phyloP scores from a whole-genome alignment of 108 stramenopile genomes.

The Asterionellopsis glacialis region DNA sequence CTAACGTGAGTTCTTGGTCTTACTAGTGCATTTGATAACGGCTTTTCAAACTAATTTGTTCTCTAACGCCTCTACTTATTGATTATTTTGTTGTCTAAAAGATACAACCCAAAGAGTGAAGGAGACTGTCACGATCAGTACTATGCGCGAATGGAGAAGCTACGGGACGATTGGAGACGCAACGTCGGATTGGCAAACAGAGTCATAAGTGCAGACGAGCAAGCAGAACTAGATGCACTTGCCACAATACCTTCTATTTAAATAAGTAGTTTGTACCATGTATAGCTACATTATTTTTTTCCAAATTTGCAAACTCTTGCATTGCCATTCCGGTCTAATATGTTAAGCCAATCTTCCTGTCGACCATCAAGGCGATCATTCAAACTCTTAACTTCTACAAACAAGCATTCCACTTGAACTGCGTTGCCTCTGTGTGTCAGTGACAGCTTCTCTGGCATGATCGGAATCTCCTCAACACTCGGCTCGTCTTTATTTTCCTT shows the following conservation, averaged over 20 bases:
- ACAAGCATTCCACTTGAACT: slow-evolving; percentile 61
- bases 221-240: slow-evolving; percentile 32
- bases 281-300: background rate
- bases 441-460: slow-evolving; percentile 39
- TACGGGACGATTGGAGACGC: slow-evolving; percentile 29
- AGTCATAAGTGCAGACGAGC: slow-evolving; percentile 17
- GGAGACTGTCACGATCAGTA: slow-evolving; percentile 50
- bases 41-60: no score
- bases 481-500: slow-evolving; percentile 1
- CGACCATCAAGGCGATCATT: slow-evolving; percentile 76
- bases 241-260: slow-evolving; percentile 37
- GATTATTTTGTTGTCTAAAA: no score
- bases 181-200: slow-evolving; percentile 15
- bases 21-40: no score
- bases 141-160: slow-evolving; percentile 42
- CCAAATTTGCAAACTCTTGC: slow-evolving; percentile 82
- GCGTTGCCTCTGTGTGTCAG: slow-evolving; percentile 32
- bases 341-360: slow-evolving; percentile 86
- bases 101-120: slow-evolving; percentile 49
- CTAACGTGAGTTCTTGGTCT: slow-evolving; percentile 21
- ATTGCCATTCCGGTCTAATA: slow-evolving; percentile 47
- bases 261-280: background rate
- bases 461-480: slow-evolving; percentile 1
- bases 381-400: slow-evolving; percentile 77
- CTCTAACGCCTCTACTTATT: no score